Base-by-base conservation (phyloP, 805 yeast genomes). In the Candida taoyuanica region DNA sequence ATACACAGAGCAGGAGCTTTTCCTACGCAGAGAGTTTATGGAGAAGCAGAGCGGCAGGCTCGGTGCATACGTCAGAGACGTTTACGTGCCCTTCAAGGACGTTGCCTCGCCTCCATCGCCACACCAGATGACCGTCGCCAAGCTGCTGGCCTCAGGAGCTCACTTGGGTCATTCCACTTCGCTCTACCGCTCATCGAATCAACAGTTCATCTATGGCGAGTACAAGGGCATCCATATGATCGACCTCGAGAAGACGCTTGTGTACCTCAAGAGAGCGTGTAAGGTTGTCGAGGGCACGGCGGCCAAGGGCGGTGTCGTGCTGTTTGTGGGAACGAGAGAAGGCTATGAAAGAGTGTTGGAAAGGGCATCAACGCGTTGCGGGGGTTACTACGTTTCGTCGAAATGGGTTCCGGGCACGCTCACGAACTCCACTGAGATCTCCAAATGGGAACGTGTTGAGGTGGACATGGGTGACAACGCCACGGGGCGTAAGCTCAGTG, bases 321-420 rank as follows among this genome's bases (percentile, higher is more conserved):
- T 93, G 34, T 87, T 77, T 56, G 81, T 93, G 17, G 98, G 98
- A 18, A 82, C 96, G 8, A 71, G 83, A 39, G 76, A 78, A 35
- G 89, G 87, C 37, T 93, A 85, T 53, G 75, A 76, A 44, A 71
- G 82, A 39, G 73, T 87, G 1, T 76, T 93, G 33, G 81, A 79
- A 54, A 76, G 73, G 43, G 95, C 96, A 9, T 95, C 98, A 2
- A 65, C 68, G 32, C 74, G 94, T 49, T 68, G 80, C 39, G 71
- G 76, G 41, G 96, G 95, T 13, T 87, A 78, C 63, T 88, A 82
- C 56, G 89, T 93, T 16, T 70, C 83, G 17, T 73, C 78, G 33
- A 78, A 88, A 56, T 93, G 98, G 98, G 76, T 85, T 43, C 96
- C 97, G 2, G 98, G 98, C 48, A 84, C 94, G 17, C 71, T 93